These are phyloP conservation scores for Oenanthe javanica DNA, from an alignment of 140 eudicot species.

Conservation along the genomic window DNA sequence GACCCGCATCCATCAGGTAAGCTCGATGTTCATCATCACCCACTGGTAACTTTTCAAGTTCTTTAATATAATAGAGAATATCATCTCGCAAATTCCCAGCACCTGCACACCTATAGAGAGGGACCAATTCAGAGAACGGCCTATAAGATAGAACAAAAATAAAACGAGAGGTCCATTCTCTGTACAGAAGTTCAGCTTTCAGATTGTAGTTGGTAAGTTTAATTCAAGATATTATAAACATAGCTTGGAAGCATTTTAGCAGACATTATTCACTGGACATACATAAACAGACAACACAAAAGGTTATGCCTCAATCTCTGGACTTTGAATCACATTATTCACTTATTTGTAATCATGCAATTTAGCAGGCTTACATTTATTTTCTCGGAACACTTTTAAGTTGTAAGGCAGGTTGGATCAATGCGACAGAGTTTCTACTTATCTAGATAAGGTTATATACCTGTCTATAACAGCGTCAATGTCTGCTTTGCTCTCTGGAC, in stretches of 20 bases:
- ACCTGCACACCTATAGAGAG: slow-evolving; percentile 77
- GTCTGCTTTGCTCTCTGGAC: slow-evolving; percentile 91
- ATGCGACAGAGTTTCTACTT: background rate
- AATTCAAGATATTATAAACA: background rate
- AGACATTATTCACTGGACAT: background rate
- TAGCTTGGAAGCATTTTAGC: background rate
- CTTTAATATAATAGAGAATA: slow-evolving; percentile 54
- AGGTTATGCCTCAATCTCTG: background rate
- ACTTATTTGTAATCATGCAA: background rate
- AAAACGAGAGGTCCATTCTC: background rate
- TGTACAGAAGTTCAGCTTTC: background rate
- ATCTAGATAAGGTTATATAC: slow-evolving; percentile 29
- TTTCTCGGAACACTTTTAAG: background rate
- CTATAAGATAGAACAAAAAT: background rate
- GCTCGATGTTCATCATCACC: slow-evolving; percentile 76
- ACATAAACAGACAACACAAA: background rate
- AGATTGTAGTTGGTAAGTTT: background rate
- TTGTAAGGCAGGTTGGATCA: background rate
- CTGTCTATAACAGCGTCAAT: slow-evolving; percentile 79
- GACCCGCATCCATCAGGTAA: slow-evolving; percentile 80
- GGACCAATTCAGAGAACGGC: slow-evolving; percentile 6
- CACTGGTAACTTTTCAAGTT: slow-evolving; percentile 53
- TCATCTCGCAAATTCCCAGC: slow-evolving; percentile 93
- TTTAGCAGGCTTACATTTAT: background rate
- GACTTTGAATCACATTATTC: background rate